Evolutionary conservation across 352 stramenopile genomes (phyloP).

Genomic region (Elongisporangium prolatum): DNA sequence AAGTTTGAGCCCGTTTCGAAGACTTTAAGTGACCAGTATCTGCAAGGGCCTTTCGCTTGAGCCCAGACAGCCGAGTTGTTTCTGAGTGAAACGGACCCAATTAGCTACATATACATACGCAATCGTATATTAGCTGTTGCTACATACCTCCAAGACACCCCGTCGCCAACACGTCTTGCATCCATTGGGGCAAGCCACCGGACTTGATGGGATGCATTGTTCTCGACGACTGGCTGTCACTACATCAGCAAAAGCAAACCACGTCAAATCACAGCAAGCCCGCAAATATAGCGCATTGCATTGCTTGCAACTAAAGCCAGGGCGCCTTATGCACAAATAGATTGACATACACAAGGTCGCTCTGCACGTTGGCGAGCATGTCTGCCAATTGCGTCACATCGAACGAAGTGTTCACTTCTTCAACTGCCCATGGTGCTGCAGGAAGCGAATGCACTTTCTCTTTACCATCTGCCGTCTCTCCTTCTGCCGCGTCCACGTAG

Average conservation of each 20-base stretch:
- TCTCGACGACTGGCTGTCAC: not conserved
- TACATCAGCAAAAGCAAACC: not conserved
- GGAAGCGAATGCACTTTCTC: conserved; percentile 18
- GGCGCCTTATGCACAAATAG: not conserved
- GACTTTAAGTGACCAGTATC: not conserved
- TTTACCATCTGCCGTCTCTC: conserved; percentile 14
- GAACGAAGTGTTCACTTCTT: conserved; percentile 6
- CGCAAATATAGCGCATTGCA: not conserved
- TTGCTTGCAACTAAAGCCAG: not conserved
- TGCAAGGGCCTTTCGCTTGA: not conserved
- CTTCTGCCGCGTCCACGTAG: conserved; percentile 27
- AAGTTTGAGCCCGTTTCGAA: not conserved
- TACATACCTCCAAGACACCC: conserved; percentile 42
- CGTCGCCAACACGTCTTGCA: conserved; percentile 40
- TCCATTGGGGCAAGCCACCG: conserved; percentile 31
- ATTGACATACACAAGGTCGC: conserved; percentile 28
- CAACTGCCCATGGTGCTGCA: conserved; percentile 3
- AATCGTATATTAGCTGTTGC: not conserved
- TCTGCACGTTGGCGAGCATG: conserved; percentile 30
- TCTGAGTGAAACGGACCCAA: not conserved
- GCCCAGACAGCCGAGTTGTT: not conserved
- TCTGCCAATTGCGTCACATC: conserved; percentile 32
- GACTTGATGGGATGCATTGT: not conserved
- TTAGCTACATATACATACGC: not conserved
- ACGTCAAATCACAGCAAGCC: not conserved